phyloP scores from a whole-genome alignment of 2,329 filamentous ascomycete species.

The Hymenoscyphus albidus region DNA sequence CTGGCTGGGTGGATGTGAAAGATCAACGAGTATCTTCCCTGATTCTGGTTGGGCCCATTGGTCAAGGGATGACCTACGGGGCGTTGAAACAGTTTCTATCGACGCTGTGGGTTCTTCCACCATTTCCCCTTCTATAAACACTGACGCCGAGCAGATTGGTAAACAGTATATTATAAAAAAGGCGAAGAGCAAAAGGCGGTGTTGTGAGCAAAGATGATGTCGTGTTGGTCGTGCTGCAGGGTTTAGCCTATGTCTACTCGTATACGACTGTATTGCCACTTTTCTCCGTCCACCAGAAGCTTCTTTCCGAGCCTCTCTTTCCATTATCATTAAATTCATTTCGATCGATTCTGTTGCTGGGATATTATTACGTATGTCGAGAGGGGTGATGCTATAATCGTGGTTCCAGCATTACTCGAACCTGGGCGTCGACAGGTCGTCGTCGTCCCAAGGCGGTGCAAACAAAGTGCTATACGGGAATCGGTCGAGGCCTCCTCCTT shows the following conservation, averaged over 20 bases:
- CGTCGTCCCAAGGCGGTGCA: conserved; percentile 18
- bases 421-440: conserved; percentile 20
- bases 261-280: conserved; percentile 16
- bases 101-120: conserved; percentile 19
- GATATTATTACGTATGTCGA: conserved; percentile 1
- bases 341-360: not conserved
- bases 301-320: not conserved
- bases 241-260: conserved; percentile 21
- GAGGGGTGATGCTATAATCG: conserved; percentile 22
- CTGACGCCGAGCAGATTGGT: conserved; percentile 24
- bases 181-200: conserved; percentile 18
- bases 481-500: conserved; percentile 4
- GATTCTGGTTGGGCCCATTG: conserved; percentile 31
- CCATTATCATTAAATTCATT: conserved; percentile 4
- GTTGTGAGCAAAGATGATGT: conserved; percentile 15
- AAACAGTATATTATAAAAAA: conserved; percentile 26
- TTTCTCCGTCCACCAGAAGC: conserved; percentile 7
- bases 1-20: conserved; percentile 20
- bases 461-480: not conserved
- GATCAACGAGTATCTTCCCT: conserved; percentile 34
- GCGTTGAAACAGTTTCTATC: conserved; percentile 15
- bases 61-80: conserved; percentile 26
- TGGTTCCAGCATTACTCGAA: conserved; percentile 33
- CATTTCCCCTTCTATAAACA: conserved; percentile 29
- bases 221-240: conserved; percentile 8